Conservation (phyloP, 768 basidiomycete species). For the Termitomyces titanicus region DNA sequence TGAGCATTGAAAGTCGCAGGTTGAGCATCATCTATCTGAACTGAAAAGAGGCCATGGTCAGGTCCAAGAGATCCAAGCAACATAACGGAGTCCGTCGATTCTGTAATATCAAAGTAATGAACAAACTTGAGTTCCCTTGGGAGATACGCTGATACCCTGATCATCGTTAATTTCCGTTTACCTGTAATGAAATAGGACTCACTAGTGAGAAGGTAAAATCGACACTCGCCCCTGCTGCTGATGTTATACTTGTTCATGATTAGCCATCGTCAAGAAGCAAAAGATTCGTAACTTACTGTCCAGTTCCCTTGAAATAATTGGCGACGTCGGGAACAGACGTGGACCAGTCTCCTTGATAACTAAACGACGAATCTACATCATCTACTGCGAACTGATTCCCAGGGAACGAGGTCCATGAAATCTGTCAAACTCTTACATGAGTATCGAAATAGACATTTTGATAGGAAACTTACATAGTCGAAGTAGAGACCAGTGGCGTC, state of each 20-base stretch:
- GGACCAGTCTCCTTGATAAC: background rate
- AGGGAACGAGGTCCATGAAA: background rate
- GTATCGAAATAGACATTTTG: background rate
- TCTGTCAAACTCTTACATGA: background rate
- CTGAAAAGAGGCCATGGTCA: slow-evolving; percentile 2
- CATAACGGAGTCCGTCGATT: background rate
- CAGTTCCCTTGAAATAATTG: background rate
- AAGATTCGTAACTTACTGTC: background rate
- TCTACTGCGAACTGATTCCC: background rate
- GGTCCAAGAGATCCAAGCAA: slow-evolving; percentile 1
- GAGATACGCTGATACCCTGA: background rate
- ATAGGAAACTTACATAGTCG: background rate
- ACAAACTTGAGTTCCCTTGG: background rate
- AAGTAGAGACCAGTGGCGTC: background rate
- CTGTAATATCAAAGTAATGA: background rate
- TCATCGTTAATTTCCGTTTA: background rate
- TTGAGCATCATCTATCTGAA: background rate
- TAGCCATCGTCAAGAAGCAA: background rate
- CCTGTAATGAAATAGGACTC: background rate
- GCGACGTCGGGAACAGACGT: background rate
- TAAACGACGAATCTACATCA: background rate
- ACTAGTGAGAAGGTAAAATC: slow-evolving; percentile 1
- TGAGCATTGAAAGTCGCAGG: background rate
- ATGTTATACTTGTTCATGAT: background rate
- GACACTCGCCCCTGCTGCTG: background rate